Evolutionary conservation across 805 yeast species (phyloP), one percentile per base, ranked within the genome.

Genomic region (Wickerhamiella sergipiensis): DNA sequence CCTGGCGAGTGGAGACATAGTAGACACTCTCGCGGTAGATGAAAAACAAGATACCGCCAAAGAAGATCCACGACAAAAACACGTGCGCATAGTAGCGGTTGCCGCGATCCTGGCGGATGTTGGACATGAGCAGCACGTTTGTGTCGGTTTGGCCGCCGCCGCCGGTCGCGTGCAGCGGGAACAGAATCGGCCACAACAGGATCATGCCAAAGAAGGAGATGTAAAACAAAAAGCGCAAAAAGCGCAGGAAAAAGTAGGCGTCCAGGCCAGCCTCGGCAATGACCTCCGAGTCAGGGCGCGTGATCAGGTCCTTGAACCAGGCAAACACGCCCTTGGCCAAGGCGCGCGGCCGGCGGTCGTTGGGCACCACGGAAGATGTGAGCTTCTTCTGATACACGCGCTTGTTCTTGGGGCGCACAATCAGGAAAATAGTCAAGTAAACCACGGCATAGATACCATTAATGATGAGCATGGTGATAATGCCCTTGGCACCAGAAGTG

Each of bases 241-340:
- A 92, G 57, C 98, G 74, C 54, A 88, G 68, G 65, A 89, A 90
- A 62, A 92, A 81, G 69, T 85, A 90, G 5, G 96, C 97, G 64
- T 90, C 97, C n/a, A 90, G 64, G 17, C 97, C 97, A 19, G 92
- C 83, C 60, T 90, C 94, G 57, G 82, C 80, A 53, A 90, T 78
- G 50, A 89, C 73, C 61, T 85, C 85, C 46, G 83, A 70, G 51
- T 85, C 88, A 0, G 86, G 78, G 61, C 84, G 81, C 46, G 74
- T 67, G 47, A 85, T 59, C 26, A 90, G 63, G 6, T 81, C 80
- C 8, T 66, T 55, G 10, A 88, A 52, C 97, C 97, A 89, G 31
- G 75, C 70, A 62, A 80, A 66, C 1, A 82, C 72, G 36, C 88
- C 92, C 19, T 65, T 65, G 1, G 89, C 83, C 45, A 88, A 69